A percentile compares a stretch with the other conserved stretches of the same genome.
Conservation (phyloP, 352 stramenopile species). For the Phytophthora megakarya region DNA sequence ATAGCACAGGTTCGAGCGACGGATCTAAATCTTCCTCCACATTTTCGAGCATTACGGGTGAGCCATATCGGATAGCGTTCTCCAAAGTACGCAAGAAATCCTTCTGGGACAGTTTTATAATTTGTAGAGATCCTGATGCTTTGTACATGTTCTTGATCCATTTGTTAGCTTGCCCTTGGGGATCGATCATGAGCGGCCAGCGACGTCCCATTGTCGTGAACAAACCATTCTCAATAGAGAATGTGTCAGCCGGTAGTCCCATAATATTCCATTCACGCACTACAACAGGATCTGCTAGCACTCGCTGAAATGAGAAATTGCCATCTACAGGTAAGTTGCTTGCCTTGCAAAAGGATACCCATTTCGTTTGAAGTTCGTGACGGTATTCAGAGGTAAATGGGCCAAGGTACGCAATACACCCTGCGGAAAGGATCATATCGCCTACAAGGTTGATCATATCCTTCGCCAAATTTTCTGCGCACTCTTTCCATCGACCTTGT, state of each 20-base stretch:
- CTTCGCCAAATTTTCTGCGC: slow-evolving; percentile 64
- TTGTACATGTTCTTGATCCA: slow-evolving; percentile 96
- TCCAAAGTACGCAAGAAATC: slow-evolving; percentile 93
- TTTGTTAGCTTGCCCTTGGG: slow-evolving; percentile 93
- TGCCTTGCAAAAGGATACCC: slow-evolving; percentile 82
- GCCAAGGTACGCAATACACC: slow-evolving; percentile 92
- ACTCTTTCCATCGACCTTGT: slow-evolving; percentile 90
- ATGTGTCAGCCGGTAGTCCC: slow-evolving; percentile 91
- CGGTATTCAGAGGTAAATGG: slow-evolving; percentile 90
- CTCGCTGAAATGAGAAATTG: slow-evolving; percentile 86
- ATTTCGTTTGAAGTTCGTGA: slow-evolving; percentile 83
- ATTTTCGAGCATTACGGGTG: slow-evolving; percentile 93
- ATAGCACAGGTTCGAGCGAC: slow-evolving; percentile 91
- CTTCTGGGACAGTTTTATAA: slow-evolving; percentile 94
- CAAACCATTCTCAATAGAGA: slow-evolving; percentile 94
- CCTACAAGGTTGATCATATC: slow-evolving; percentile 93
- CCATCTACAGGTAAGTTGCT: slow-evolving; percentile 83
- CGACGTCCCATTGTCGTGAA: slow-evolving; percentile 90
- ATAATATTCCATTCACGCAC: slow-evolving; percentile 94
- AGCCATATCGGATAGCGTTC: slow-evolving; percentile 91
- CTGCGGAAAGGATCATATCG: slow-evolving; percentile 92
- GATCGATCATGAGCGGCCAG: slow-evolving; percentile 95
- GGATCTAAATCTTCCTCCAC: slow-evolving; percentile 94
- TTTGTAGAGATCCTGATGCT: slow-evolving; percentile 68
- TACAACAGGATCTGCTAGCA: slow-evolving; percentile 85